A percentile compares a stretch with the other conserved stretches of the same genome.
Conservation (phyloP, 2,329 filamentous ascomycete species). For the Didymella sp. region DNA sequence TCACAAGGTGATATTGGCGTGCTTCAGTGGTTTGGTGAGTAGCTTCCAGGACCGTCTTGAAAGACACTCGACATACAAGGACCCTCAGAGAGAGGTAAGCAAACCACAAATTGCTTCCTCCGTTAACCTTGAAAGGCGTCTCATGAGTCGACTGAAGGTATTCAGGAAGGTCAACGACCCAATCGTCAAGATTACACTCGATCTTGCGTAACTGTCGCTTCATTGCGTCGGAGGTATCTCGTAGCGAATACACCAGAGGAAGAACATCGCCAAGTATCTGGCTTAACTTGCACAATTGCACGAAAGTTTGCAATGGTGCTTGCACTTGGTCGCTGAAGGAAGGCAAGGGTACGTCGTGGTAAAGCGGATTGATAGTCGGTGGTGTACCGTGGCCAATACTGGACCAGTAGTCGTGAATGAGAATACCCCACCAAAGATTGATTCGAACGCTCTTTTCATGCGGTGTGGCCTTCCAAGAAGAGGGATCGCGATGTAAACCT, state of each 20-base stretch:
- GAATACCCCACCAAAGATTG: constrained; percentile 31
- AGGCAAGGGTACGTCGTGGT: constrained; percentile 26
- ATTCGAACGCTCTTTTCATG: constrained; percentile 30
- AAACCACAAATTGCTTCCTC: constrained; percentile 29
- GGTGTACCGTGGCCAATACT: constrained; percentile 32
- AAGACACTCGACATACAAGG: constrained; percentile 21
- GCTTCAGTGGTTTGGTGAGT: constrained; percentile 4
- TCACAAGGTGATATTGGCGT: constrained; percentile 20
- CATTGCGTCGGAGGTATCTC: constrained; percentile 8
- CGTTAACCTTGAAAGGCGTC: constrained; percentile 5
- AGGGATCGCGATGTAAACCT: constrained; percentile 28
- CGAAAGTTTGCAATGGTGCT: constrained; percentile 15
- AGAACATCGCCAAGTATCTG: constrained; percentile 28
- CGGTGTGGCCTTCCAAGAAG: constrained; percentile 19
- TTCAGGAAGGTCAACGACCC: constrained; percentile 19
- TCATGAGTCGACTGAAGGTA: constrained; percentile 1
- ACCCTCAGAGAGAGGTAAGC: constrained; percentile 26
- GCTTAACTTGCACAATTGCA: constrained; percentile 27
- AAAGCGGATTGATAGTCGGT: constrained; percentile 22
- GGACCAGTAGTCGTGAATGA: constrained; percentile 34
- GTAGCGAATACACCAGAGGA: constrained; percentile 26
- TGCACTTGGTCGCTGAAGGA: background rate
- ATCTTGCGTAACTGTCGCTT: constrained; percentile 19
- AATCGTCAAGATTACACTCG: constrained; percentile 24
- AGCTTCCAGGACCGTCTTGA: constrained; percentile 19